Conservation (phyloP, 352 stramenopile genomes). For the Thraustochytrium sp. region DNA sequence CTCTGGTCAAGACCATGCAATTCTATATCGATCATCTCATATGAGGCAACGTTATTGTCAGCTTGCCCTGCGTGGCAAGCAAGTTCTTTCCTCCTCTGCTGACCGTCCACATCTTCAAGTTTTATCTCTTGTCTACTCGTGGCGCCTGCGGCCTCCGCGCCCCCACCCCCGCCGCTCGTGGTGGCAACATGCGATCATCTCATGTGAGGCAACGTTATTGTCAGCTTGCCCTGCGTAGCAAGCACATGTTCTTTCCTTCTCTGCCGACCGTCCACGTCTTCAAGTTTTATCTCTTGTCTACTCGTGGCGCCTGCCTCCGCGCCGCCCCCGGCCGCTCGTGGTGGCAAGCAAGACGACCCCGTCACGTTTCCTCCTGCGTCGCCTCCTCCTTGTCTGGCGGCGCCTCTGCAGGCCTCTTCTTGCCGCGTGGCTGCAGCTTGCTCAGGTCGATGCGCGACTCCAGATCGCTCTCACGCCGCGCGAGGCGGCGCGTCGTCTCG, state of each 20-base stretch:
- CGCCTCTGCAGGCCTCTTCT: neutral
- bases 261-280: neutral
- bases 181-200: no score
- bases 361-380: neutral
- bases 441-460: neutral
- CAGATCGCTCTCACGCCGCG: neutral
- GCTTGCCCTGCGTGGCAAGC: neutral
- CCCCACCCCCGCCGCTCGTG: no score
- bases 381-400: neutral
- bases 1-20: neutral
- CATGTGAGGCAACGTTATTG: no score
- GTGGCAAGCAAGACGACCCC: no score
- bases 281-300: no score
- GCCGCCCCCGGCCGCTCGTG: no score
- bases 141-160: no score
- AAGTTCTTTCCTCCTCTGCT: neutral
- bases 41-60: no score
- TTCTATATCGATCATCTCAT: neutral
- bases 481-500: neutral
- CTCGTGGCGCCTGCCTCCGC: no score
- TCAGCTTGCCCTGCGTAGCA: no score
- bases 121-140: no score
- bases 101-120: no score
- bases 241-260: neutral
- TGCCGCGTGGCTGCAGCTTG: neutral